These are phyloP conservation scores for Podila clonocystis DNA, from an alignment of 192 early-diverging fungal species.

Conservation along the genomic window DNA sequence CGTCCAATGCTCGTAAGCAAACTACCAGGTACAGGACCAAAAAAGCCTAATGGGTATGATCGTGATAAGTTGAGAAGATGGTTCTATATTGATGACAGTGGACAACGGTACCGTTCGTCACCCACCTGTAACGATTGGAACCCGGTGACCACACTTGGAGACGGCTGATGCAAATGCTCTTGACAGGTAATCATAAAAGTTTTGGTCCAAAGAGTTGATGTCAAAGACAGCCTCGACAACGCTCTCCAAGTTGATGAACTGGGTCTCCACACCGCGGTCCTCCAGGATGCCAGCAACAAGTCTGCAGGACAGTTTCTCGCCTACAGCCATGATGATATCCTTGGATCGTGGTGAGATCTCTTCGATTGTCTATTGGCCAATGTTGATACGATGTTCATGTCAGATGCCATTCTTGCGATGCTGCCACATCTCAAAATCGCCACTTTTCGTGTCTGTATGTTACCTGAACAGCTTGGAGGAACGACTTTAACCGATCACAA, in stretches of 20 bases:
- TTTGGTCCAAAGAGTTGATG: slow-evolving; percentile 80
- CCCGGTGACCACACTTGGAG: slow-evolving; percentile 64
- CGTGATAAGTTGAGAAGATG: neutral
- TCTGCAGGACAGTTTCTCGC: slow-evolving; percentile 93
- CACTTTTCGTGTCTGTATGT: neutral
- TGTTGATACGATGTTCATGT: neutral
- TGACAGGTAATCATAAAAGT: slow-evolving; percentile 94
- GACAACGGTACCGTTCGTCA: neutral
- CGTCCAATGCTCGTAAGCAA: slow-evolving; percentile 92
- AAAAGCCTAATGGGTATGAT: slow-evolving; percentile 69
- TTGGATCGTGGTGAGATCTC: slow-evolving; percentile 95
- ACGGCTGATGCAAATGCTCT: slow-evolving; percentile 69
- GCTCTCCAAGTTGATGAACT: slow-evolving; percentile 88
- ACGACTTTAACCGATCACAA: slow-evolving; percentile 79
- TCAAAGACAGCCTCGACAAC: slow-evolving; percentile 86
- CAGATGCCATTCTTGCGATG: neutral
- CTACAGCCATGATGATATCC: slow-evolving; percentile 93
- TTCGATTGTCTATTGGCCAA: slow-evolving; percentile 73
- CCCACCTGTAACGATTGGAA: slow-evolving; percentile 89
- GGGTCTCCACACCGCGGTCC: slow-evolving; percentile 83
- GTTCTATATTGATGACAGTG: neutral
- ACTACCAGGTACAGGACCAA: slow-evolving; percentile 94
- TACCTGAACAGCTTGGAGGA: slow-evolving; percentile 91
- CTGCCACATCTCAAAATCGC: neutral
- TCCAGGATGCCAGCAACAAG: slow-evolving; percentile 87